A percentile compares a stretch with the other conserved stretches of the same genome.
These are phyloP conservation scores for Megacollybia platyphylla DNA, from an alignment of 1,284 basidiomycete genomes.

Conservation along the genomic window DNA sequence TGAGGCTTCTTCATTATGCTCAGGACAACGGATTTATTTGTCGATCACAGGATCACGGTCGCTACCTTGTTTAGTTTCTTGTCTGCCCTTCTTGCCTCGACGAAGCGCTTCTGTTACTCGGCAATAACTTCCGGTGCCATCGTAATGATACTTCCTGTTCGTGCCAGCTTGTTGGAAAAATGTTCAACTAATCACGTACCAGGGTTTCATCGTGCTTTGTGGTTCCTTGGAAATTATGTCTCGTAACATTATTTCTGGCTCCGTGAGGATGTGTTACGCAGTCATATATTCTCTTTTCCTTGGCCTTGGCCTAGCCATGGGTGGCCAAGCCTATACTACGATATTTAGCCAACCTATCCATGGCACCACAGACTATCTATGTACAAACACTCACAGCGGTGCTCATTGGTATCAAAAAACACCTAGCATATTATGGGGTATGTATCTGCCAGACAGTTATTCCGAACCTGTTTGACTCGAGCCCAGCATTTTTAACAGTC, in stretches of 20 bases:
- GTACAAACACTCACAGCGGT: slow-evolving; percentile 36
- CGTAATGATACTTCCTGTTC: slow-evolving; percentile 76
- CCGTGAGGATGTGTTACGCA: slow-evolving; percentile 76
- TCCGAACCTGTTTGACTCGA: slow-evolving; percentile 1
- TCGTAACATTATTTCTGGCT: slow-evolving; percentile 72
- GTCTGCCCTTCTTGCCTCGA: slow-evolving; percentile 65
- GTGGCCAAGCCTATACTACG: slow-evolving; percentile 52
- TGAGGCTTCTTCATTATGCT: slow-evolving; percentile 13
- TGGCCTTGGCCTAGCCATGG: slow-evolving; percentile 77
- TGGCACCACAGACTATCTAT: slow-evolving; percentile 49
- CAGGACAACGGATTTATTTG: neutral
- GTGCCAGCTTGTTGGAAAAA: slow-evolving; percentile 12
- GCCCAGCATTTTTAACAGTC: slow-evolving; percentile 64
- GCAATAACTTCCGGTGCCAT: slow-evolving; percentile 77
- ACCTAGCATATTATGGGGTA: slow-evolving; percentile 43
- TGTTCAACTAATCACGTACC: slow-evolving; percentile 13
- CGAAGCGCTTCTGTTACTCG: slow-evolving; percentile 71
- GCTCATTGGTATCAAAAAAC: slow-evolving; percentile 51
- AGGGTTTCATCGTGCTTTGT: slow-evolving; percentile 67
- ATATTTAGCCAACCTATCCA: slow-evolving; percentile 33
- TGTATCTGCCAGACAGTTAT: slow-evolving; percentile 12
- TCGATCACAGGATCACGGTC: slow-evolving; percentile 52
- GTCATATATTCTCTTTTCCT: slow-evolving; percentile 73
- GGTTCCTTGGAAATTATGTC: slow-evolving; percentile 76
- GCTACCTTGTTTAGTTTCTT: slow-evolving; percentile 75